phyloP scores from a whole-genome alignment of 176 grass and related monocot species.

The Aegilops speltoides region DNA sequence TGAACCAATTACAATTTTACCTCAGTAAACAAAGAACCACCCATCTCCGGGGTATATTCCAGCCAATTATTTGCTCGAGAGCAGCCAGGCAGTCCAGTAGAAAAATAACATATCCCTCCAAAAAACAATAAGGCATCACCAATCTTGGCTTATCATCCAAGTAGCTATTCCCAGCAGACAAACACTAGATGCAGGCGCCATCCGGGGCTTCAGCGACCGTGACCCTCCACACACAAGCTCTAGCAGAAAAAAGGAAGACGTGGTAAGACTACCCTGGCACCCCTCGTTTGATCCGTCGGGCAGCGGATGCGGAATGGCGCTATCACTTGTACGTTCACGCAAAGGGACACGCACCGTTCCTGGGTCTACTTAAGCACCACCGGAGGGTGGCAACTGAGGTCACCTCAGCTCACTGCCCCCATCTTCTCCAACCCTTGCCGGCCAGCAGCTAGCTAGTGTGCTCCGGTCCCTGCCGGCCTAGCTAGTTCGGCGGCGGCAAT shows the following conservation, averaged over 20 bases:
- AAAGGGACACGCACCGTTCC: neutral
- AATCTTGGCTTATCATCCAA: neutral
- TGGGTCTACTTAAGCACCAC: conserved; percentile 32
- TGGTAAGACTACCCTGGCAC: neutral
- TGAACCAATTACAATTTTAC: neutral
- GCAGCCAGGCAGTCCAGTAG: neutral
- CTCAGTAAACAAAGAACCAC: neutral
- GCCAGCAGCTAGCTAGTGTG: neutral
- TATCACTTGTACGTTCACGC: neutral
- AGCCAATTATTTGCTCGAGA: neutral
- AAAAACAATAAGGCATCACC: neutral
- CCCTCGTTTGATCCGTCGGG: neutral
- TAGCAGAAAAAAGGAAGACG: neutral
- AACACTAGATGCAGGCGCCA: neutral
- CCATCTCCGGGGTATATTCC: neutral
- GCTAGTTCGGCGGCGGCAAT: conserved; percentile 1
- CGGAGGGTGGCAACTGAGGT: neutral
- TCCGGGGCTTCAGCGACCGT: neutral
- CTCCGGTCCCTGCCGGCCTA: neutral
- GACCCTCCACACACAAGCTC: neutral
- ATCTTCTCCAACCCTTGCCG: neutral
- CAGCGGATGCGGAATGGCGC: conserved; percentile 30
- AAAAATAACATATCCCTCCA: neutral
- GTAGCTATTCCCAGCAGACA: neutral
- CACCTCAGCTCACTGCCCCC: neutral